These are phyloP conservation scores for Simplicillium aogashimaense DNA, from an alignment of 2,329 filamentous ascomycete species.

Conservation along the genomic window DNA sequence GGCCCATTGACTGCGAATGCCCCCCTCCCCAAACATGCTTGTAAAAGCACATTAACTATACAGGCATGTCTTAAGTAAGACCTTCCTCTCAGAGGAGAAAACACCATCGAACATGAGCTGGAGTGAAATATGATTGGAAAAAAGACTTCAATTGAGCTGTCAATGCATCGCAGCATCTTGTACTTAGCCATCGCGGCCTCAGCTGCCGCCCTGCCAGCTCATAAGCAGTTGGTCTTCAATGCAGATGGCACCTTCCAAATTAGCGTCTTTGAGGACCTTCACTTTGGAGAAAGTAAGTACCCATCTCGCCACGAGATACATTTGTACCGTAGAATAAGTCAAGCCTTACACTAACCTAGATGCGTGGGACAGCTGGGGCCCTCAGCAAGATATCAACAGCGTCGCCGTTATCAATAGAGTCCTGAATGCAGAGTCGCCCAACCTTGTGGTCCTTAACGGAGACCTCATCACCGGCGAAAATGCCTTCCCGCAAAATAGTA, in stretches of 20 bases:
- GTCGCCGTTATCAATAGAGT: conserved; percentile 46
- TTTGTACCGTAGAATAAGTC: background rate
- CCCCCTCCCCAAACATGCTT: no score
- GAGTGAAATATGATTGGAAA: no score
- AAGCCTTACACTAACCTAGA: conserved; percentile 18
- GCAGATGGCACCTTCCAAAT: conserved; percentile 38
- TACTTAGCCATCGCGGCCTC: no score
- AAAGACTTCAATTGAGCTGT: no score
- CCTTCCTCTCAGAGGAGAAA: no score
- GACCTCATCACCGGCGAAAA: conserved; percentile 53
- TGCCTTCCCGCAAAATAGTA: conserved; percentile 41
- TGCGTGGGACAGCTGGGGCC: conserved; percentile 33
- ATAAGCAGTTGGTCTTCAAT: conserved; percentile 18
- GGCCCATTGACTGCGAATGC: no score
- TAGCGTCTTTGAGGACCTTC: conserved; percentile 58
- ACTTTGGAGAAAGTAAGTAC: conserved; percentile 56
- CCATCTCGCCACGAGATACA: no score
- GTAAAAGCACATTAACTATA: no score
- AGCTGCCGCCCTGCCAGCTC: background rate
- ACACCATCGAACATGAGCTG: no score
- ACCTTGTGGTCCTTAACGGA: conserved; percentile 47
- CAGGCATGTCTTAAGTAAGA: no score
- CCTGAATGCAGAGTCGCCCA: conserved; percentile 43
- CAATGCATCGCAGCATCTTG: no score
- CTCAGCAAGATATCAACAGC: conserved; percentile 46